Percentiles rank a stretch among this genome's conserved stretches.
phyloP scores from a whole-genome alignment of 352 stramenopile genomes.

The Salisapilia sapeloensis region DNA sequence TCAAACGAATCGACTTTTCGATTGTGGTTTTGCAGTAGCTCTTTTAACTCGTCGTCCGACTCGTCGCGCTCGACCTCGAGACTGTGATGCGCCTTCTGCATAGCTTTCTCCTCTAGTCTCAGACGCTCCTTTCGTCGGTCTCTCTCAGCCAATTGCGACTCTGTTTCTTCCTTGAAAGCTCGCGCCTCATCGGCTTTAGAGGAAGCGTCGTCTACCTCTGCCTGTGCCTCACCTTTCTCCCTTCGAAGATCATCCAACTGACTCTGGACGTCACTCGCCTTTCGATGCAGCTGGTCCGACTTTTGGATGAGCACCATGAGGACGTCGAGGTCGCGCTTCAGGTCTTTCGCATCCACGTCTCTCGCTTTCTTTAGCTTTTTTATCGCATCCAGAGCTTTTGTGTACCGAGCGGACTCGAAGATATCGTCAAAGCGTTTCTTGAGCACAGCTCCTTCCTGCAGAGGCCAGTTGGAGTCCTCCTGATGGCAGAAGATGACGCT shows the following conservation, averaged over 20 bases:
- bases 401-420: conserved; percentile 97
- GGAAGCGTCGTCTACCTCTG: conserved; percentile 25
- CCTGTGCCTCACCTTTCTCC: conserved; percentile 13
- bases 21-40: conserved; percentile 37
- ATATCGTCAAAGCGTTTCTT: conserved; percentile 99
- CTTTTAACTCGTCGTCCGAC: conserved; percentile 34
- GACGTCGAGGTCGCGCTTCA: conserved; percentile 86
- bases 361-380: conserved; percentile 87
- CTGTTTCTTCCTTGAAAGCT: conserved; percentile 24
- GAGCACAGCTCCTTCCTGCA: conserved; percentile 89
- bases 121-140: conserved; percentile 17
- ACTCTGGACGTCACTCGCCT: conserved; percentile 25
- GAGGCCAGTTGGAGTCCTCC: conserved; percentile 94
- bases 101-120: conserved; percentile 15
- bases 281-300: conserved; percentile 25
- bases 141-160: conserved; percentile 26
- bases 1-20: conserved; percentile 22
- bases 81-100: conserved; percentile 17
- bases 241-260: conserved; percentile 20
- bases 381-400: conserved; percentile 95
- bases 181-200: conserved; percentile 28
- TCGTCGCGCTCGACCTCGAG: conserved; percentile 62
- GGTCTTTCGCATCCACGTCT: conserved; percentile 73
- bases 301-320: conserved; percentile 75
- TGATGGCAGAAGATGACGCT: conserved; percentile 99